Conservation (phyloP, 768 basidiomycete genomes). For the Trametes meyenii region DNA sequence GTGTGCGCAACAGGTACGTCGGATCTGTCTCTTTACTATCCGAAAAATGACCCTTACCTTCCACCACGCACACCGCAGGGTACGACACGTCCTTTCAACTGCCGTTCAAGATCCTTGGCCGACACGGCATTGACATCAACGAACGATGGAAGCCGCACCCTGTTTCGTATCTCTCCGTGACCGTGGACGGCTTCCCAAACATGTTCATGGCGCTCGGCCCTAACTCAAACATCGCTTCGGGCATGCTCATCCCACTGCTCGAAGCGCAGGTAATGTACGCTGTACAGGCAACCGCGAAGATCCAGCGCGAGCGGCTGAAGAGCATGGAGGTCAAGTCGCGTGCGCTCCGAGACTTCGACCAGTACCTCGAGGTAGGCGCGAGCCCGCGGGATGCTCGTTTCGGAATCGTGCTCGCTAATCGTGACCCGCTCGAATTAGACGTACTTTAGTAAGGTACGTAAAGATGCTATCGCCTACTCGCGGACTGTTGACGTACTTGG, state of each 20-base stretch:
- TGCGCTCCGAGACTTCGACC: slow-evolving; percentile 65
- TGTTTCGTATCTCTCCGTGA: slow-evolving; percentile 57
- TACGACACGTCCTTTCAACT: slow-evolving; percentile 54
- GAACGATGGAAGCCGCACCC: slow-evolving; percentile 59
- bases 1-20: slow-evolving; percentile 61
- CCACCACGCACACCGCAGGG: slow-evolving; percentile 35
- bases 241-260: slow-evolving; percentile 54
- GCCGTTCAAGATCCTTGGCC: slow-evolving; percentile 56
- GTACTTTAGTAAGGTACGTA: slow-evolving; percentile 48
- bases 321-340: slow-evolving; percentile 60
- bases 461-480: background rate
- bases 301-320: slow-evolving; percentile 64
- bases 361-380: slow-evolving; percentile 53
- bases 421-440: slow-evolving; percentile 33
- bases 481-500: background rate
- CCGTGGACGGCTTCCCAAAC: slow-evolving; percentile 68
- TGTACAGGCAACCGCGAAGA: slow-evolving; percentile 55
- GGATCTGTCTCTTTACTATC: slow-evolving; percentile 36
- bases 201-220: slow-evolving; percentile 63
- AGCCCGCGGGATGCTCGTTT: background rate
- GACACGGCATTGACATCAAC: slow-evolving; percentile 52
- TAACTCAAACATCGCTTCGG: slow-evolving; percentile 56
- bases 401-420: background rate
- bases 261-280: slow-evolving; percentile 63
- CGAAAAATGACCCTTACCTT: slow-evolving; percentile 55